Evolutionary conservation across 495 filamentous ascomycete species (phyloP), one percentile per base, ranked within the genome.

Genomic region (Penicillium paxilli): DNA sequence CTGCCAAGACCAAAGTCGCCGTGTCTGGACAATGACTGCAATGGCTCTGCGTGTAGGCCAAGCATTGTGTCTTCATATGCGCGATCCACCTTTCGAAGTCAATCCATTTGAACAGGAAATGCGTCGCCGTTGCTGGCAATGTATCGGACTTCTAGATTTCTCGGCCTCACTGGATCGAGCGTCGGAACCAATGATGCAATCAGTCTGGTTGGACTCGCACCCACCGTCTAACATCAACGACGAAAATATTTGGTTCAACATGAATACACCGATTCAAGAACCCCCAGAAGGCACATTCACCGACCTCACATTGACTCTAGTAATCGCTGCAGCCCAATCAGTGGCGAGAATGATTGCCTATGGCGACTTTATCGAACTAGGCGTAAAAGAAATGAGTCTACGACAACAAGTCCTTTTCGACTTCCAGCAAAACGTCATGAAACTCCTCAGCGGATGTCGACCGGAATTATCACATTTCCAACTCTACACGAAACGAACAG

Each of bases 21-120:
- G 70, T 44, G 61, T 69, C n/a, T 83, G 81, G 80, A 83, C 80
- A 44, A 74, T 90, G 60, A 79, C 86, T 2, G 82, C 84, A 19
- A 80, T 91, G 40, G 84, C 81, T 0, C 79, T 90, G 4, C 80
- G 87, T 44, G 82, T 89, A 21, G 86, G 80, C 2, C 86, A 89
- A 62, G 80, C 84, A 9, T 68, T 89, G 20, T 86, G 80, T 19
- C 77, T 90, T 21, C 85, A 91, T 51, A 72, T 69, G 19, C 25
- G 60, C 5, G 57, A 65, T 2, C 69, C 72, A 4, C 66, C 72
- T 14, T 74, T 74, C 17, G 48, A 60, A 0, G 58, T 75, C 11
- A 57, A 45, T 1, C 62, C 66, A 0, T 70, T 75, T 19, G 69
- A 73, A 24, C 60, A 62, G 5, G 59, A 76, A 30, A 60, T 76